Conservation (phyloP, 225 moss, liverwort and hornwort genomes). For the Neckera pumila region DNA sequence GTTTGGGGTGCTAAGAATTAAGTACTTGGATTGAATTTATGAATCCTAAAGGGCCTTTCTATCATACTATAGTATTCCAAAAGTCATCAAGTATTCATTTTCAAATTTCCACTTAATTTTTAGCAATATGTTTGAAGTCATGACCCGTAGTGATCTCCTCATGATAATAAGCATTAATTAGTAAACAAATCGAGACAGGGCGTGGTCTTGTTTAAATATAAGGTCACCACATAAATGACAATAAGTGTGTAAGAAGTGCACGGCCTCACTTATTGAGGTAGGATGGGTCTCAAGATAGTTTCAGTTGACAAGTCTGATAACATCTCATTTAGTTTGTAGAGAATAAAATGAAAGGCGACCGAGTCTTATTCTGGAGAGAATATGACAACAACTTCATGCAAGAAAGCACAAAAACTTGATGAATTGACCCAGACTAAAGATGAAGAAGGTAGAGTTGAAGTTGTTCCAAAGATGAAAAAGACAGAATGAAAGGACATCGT, state of each 20-base stretch:
- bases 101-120: too few species aligned
- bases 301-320: rapidly evolving
- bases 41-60: too few species aligned
- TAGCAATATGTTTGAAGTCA: not conserved
- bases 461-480: not conserved
- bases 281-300: not conserved
- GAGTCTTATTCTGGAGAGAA: rapidly evolving
- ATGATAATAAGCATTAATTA: too few species aligned
- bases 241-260: not conserved
- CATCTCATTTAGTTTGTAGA: too few species aligned
- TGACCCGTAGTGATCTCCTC: rapidly evolving
- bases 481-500: rapidly evolving
- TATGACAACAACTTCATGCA: too few species aligned
- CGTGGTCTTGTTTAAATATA: too few species aligned
- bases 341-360: not conserved
- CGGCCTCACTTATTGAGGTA: too few species aligned
- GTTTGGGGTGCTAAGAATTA: too few species aligned
- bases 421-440: rapidly evolving
- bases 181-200: not conserved
- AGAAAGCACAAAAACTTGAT: not conserved
- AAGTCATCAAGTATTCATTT: too few species aligned
- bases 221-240: too few species aligned
- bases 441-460: not conserved
- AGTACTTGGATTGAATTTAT: too few species aligned
- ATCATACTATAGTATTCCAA: not conserved